Conservation (phyloP, 805 yeast genomes). For the Hanseniaspora osmophila region DNA sequence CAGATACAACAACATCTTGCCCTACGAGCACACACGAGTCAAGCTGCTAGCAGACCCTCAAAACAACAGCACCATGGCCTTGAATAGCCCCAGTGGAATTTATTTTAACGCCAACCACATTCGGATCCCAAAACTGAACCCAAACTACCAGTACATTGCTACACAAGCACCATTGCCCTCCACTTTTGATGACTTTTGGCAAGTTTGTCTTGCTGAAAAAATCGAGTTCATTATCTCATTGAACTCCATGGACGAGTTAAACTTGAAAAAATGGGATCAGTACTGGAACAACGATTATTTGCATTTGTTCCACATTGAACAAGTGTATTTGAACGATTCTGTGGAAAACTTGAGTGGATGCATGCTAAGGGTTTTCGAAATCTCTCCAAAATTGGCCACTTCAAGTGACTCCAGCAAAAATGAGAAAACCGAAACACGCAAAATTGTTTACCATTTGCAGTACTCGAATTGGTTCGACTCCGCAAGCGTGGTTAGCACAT, state of each 20-base stretch:
- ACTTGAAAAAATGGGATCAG: constrained; percentile 65
- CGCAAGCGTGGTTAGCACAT: constrained; percentile 35
- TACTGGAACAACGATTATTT: constrained; percentile 55
- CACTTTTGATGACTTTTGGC: constrained; percentile 85
- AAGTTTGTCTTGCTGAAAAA: constrained; percentile 50
- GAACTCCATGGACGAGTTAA: constrained; percentile 61
- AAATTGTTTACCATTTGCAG: constrained; percentile 55
- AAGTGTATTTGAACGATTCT: constrained; percentile 18
- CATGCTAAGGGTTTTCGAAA: constrained; percentile 20
- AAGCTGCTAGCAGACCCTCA: constrained; percentile 23
- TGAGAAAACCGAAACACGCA: constrained; percentile 12
- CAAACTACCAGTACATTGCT: constrained; percentile 47
- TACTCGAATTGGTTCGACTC: constrained; percentile 76
- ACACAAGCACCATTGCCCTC: constrained; percentile 77
- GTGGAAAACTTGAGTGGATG: constrained; percentile 21
- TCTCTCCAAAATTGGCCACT: constrained; percentile 7
- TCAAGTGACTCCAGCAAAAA: constrained; percentile 5
- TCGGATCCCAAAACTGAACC: constrained; percentile 26
- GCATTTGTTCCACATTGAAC: constrained; percentile 22
- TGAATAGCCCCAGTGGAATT: background rate
- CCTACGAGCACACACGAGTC: constrained; percentile 77
- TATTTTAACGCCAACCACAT: constrained; percentile 85
- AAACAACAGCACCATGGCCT: background rate
- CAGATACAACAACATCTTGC: constrained; percentile 74
- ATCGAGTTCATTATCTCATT: constrained; percentile 63